Base-by-base conservation (phyloP, 495 filamentous ascomycete genomes). In the Stereocaulon alpinum region DNA sequence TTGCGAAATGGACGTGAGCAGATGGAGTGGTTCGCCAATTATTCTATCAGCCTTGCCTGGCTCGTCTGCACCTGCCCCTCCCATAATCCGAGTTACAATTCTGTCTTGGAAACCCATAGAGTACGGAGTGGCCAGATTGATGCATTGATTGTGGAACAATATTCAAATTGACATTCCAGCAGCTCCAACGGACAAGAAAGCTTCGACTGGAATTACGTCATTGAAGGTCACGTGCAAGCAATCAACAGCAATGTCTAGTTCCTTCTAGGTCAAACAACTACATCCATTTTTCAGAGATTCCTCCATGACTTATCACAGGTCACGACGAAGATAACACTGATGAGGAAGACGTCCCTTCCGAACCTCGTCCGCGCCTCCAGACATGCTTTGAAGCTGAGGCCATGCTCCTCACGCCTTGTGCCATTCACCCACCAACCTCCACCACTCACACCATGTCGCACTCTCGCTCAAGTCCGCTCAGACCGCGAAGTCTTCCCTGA, bases 391-490 rank as follows among this genome's bases (percentile, higher is more conserved):
- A 56, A 51, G 27, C 49, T 22, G 48, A 22, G 9, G 4, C 27
- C 37, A 41, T 6, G 24, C 4, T 20, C 57, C 29, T 24, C 27
- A 40, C n/a, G 18, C 40, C 42, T 59, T 52, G 40, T 40, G 5
- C 17, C 18, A 9, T 24, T 34, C 40, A 53, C 4, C 37, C 51
- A 37, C 12, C 51, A 41, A 41, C 32, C 30, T 1, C 27, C 27
- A 27, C 29, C 44, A 41, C 40, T 43, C 20, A 42, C 24, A 30
- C 57, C 60, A 27, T 56, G 53, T 18, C 67, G 64, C n/a, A 41
- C 11, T 10, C 55, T 69, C 29, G 67, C 67, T 17, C 61, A 66
- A 45, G 64, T 68, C 18, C 58, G 47, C 15, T 44, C 63, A 9
- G 62, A 60, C 27, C 52, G 62, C n/a, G 56, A 59, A 2, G 43